Evolutionary conservation across 192 early-diverging fungal genomes (phyloP).

Genomic region (Rhizoclosmatium globosum): DNA sequence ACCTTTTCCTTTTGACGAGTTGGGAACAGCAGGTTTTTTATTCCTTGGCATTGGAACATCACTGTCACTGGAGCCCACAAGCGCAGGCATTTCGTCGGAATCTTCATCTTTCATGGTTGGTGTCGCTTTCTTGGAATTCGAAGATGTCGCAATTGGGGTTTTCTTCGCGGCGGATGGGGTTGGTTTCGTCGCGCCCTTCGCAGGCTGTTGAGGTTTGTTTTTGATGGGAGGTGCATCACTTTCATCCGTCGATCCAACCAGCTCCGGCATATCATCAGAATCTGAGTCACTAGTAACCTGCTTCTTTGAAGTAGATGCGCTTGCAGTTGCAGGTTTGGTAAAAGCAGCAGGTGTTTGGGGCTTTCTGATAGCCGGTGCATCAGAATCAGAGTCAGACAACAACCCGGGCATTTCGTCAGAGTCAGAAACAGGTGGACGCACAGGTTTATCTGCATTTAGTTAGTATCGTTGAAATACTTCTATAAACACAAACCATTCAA

Average conservation of each 20-base stretch:
- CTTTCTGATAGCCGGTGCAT: neutral
- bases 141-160: neutral
- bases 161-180: too few species aligned
- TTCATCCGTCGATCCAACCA: neutral
- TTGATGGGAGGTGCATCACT: neutral
- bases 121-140: neutral
- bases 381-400: conserved; percentile 13
- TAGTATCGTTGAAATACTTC: too few species aligned
- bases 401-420: neutral
- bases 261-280: neutral
- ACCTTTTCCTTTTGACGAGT: too few species aligned
- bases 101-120: too few species aligned
- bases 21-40: too few species aligned
- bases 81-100: too few species aligned
- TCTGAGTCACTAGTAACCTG: neutral
- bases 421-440: too few species aligned
- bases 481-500: too few species aligned
- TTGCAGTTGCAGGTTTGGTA: neutral
- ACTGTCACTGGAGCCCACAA: too few species aligned
- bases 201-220: neutral
- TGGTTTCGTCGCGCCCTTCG: neutral
- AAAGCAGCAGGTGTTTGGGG: neutral
- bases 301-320: neutral
- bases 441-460: too few species aligned
- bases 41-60: too few species aligned